Base-by-base conservation (phyloP, 345 rosid genomes). In the Atalantia buxifolia region DNA sequence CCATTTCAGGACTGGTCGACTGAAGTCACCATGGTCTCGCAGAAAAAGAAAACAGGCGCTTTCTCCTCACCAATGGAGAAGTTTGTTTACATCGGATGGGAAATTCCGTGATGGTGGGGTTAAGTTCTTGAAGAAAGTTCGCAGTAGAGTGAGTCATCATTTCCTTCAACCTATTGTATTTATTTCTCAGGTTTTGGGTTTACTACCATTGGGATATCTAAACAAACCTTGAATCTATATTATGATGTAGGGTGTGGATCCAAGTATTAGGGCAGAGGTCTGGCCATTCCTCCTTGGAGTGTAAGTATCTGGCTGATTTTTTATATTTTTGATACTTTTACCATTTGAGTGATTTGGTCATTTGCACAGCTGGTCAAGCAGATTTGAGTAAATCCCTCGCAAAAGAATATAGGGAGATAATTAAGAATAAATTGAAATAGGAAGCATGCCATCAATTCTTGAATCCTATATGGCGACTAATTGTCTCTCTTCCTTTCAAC, bases 221-320 rank as follows among this genome's bases (percentile, higher is more conserved):
- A 66, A 66, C 76, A 81, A 66, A 66, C 76, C 50, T 76, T 45
- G 69, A 35, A 69, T 78, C 0, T 57, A 45, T 3, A 45, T 63
- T 74, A 24, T 68, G 24, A n/a, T 90, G 79, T 42, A 96, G 99
- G 99, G 99, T 33, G 86, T 96, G 78, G 90, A 96, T 90, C 98
- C 97, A 48, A 88, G 85, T 86, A 90, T 96, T 77, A 89, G 98
- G 62, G 79, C 92, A 0, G 97, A 94, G 81, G 98, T 96, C 61
- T 96, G 99, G 99, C 99, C 99, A 0, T 94, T 91, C 80, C 98
- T 96, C 71, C 98, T 96, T 69, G 98, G 98, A 80, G 98, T 96
- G 99, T 96, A 89, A 92, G 99, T 80, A 66, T 66, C 27, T 36
- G 50, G 28, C 77, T 16, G 31, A 55, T 56, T 71, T 82, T 27